Percentiles rank a stretch among this genome's conserved stretches.
Evolutionary conservation across 768 basidiomycete species (phyloP).

Genomic region (Phaeolepiota aurea): DNA sequence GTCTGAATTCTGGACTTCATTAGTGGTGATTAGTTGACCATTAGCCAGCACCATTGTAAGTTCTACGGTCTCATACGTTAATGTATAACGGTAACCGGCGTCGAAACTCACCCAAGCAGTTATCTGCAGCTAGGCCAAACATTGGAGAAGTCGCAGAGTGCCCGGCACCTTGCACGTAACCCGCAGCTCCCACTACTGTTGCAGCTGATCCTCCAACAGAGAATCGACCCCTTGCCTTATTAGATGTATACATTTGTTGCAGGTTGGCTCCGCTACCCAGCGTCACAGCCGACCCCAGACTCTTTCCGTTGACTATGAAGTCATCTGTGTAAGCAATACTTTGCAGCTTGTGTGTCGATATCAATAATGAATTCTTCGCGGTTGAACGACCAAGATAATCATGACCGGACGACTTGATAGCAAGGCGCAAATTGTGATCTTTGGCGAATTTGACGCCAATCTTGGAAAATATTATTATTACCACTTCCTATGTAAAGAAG

Average conservation of each 20-base stretch:
- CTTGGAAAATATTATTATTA: slow-evolving; percentile 3
- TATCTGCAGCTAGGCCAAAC: slow-evolving; percentile 18
- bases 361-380: slow-evolving; percentile 18
- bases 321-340: slow-evolving; percentile 12
- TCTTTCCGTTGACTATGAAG: slow-evolving; percentile 1
- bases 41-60: slow-evolving; percentile 9
- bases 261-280: slow-evolving; percentile 16
- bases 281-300: slow-evolving; percentile 8
- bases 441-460: slow-evolving; percentile 1
- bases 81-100: not conserved
- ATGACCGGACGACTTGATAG: slow-evolving; percentile 18
- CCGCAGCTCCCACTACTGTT: slow-evolving; percentile 16
- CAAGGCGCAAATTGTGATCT: slow-evolving; percentile 5
- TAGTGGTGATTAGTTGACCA: slow-evolving; percentile 16
- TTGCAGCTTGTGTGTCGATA: slow-evolving; percentile 17
- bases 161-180: slow-evolving; percentile 21
- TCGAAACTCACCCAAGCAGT: slow-evolving; percentile 1
- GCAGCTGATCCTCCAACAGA: slow-evolving; percentile 14
- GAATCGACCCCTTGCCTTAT: slow-evolving; percentile 15
- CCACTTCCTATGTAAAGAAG: not conserved
- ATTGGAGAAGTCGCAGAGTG: slow-evolving; percentile 17
- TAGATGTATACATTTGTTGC: slow-evolving; percentile 10
- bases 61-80: not conserved
- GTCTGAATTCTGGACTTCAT: slow-evolving; percentile 15
- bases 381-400: slow-evolving; percentile 26